Conservation (phyloP, 1,139 yeast species). For the Schwanniomyces etchellsii region DNA sequence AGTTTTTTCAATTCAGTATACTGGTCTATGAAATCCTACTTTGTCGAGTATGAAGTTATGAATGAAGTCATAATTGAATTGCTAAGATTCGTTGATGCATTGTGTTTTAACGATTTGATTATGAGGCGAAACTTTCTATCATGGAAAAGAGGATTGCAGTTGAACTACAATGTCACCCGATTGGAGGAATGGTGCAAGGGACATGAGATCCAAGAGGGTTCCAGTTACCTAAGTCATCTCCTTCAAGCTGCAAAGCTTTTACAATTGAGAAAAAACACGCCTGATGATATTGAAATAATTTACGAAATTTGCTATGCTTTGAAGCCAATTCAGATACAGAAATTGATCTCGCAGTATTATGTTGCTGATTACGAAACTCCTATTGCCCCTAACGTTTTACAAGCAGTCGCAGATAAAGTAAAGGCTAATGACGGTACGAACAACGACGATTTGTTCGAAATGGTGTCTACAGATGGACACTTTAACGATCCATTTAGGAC, state of each 20-base stretch:
- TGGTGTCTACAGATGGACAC: slow-evolving; percentile 73
- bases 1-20: slow-evolving; percentile 86
- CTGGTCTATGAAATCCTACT: slow-evolving; percentile 92
- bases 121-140: slow-evolving; percentile 93
- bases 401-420: slow-evolving; percentile 80
- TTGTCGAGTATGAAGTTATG: slow-evolving; percentile 79
- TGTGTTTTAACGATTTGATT: slow-evolving; percentile 90
- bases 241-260: slow-evolving; percentile 91
- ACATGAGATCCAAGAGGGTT: slow-evolving; percentile 87
- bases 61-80: slow-evolving; percentile 82
- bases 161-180: slow-evolving; percentile 93
- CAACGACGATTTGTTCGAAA: slow-evolving; percentile 63
- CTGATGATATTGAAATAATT: slow-evolving; percentile 86
- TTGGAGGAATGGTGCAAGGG: slow-evolving; percentile 98
- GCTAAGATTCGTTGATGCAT: slow-evolving; percentile 83
- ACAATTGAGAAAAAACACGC: slow-evolving; percentile 85
- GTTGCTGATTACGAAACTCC: slow-evolving; percentile 97
- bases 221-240: slow-evolving; percentile 81
- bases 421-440: slow-evolving; percentile 54
- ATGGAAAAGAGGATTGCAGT: slow-evolving; percentile 97
- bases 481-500: slow-evolving; percentile 85
- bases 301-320: slow-evolving; percentile 94
- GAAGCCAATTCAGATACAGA: slow-evolving; percentile 92
- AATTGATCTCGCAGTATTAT: slow-evolving; percentile 80
- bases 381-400: slow-evolving; percentile 75